These are phyloP conservation scores for Boletus vinaceobasis DNA, from an alignment of 768 basidiomycete species.

Conservation along the genomic window DNA sequence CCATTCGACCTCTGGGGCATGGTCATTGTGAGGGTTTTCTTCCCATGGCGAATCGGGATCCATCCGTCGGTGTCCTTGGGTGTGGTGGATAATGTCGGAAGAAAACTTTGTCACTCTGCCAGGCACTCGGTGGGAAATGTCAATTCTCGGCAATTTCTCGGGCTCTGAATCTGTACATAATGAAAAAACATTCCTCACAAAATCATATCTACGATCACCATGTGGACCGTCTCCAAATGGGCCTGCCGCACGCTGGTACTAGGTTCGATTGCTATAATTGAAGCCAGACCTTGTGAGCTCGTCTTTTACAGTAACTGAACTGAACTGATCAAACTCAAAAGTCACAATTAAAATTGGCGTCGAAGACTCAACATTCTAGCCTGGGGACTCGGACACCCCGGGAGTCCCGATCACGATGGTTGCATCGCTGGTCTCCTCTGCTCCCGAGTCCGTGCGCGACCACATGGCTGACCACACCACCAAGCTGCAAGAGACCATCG, in stretches of 20 bases:
- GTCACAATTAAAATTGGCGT: neutral
- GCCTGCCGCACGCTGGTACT: neutral
- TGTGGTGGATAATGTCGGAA: neutral
- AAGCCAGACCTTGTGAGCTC: neutral
- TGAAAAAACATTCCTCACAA: neutral
- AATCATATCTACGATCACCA: neutral
- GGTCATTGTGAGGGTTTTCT: slow-evolving; percentile 37
- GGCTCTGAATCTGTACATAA: neutral
- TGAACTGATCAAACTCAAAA: neutral
- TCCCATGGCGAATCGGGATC: slow-evolving; percentile 58
- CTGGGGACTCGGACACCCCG: too few species aligned
- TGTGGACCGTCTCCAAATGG: neutral
- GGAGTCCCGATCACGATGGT: neutral
- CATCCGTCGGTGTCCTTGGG: slow-evolving; percentile 7
- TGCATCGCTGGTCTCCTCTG: neutral
- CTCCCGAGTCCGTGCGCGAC: slow-evolving; percentile 8
- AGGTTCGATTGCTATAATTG: neutral
- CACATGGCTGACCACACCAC: slow-evolving; percentile 12
- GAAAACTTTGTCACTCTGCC: neutral
- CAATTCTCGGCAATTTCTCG: neutral
- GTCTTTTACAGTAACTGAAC: neutral
- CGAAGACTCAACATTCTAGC: neutral
- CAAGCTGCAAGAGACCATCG: slow-evolving; percentile 21
- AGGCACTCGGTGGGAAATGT: too few species aligned
- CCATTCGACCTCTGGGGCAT: slow-evolving; percentile 58